A percentile compares a stretch with the other conserved stretches of the same genome.
phyloP scores from a whole-genome alignment of 208 protist genomes.

The Trypanosoma scelopori region DNA sequence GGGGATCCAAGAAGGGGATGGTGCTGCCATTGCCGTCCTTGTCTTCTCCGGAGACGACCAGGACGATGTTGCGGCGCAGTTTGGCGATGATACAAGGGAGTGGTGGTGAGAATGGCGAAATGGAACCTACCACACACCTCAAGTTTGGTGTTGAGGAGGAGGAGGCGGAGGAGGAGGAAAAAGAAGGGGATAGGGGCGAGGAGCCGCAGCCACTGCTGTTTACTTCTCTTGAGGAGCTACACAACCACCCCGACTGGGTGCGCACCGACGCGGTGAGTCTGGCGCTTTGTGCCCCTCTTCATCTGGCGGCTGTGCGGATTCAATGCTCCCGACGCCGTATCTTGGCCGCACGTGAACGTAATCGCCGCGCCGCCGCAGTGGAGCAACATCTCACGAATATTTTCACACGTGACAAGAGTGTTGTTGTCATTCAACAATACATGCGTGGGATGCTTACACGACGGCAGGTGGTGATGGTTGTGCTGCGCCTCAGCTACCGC shows the following conservation, averaged over 20 bases:
- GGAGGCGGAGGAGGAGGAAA: background rate
- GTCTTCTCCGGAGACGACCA: too few species aligned
- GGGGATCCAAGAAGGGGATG: too few species aligned
- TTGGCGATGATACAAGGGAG: background rate
- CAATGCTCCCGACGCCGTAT: conserved; percentile 11
- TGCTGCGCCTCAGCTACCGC: conserved; percentile 8
- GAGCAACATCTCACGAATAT: conserved; percentile 3
- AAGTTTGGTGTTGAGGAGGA: background rate
- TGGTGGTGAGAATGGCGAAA: background rate
- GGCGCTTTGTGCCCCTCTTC: conserved; percentile 17
- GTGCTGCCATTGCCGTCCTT: too few species aligned
- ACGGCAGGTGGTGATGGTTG: background rate
- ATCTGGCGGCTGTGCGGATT: conserved; percentile 21
- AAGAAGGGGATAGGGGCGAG: background rate
- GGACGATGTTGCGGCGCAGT: too few species aligned
- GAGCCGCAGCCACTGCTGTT: background rate
- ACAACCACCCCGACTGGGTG: background rate
- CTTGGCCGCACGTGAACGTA: conserved; percentile 10
- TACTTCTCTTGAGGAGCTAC: conserved; percentile 13
- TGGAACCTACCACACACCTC: background rate
- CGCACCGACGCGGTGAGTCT: conserved; percentile 6
- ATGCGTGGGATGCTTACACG: conserved; percentile 6
- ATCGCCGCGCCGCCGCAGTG: background rate
- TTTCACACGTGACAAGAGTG: conserved; percentile 1
- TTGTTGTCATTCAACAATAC: conserved; percentile 20